Evolutionary conservation across 2,329 filamentous ascomycete species (phyloP), one percentile per base, ranked within the genome.

Genomic region (Lanzia echinophila): DNA sequence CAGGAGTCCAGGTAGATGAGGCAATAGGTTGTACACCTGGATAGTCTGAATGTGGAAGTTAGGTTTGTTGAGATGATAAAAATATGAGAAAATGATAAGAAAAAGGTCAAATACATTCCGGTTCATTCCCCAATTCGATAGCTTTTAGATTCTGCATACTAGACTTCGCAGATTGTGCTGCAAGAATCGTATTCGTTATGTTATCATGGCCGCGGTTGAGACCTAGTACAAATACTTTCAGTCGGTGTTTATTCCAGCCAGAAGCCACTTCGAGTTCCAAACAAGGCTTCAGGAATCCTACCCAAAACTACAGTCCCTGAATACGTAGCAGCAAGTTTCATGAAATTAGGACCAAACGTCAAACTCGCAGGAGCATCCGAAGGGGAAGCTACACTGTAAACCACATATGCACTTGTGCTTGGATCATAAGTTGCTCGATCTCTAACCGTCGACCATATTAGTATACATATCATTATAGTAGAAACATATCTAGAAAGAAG

Each of bases 61-160:
- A 57, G 42, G 28, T 24, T 19, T n/a, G 33, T 13, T 42, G 10
- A 13, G 10, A 8, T 20, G 6, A 12, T 17, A 36, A 38, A 2
- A 15, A 6, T 8, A n/a, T 24, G 24, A 31, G 17, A 13, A 8
- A 8, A 2, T n/a, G 19, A 19, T 6, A 20, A 3, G 22, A 39
- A 7, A 61, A 12, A 5, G 10, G 58, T 24, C 61, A 56, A 73
- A 58, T 60, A 79, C 77, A 79, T 57, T 81, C 75, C 3, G 79
- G 79, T 53, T 82, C 78, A 59, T 82, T 82, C 1, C 79, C 78
- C 1, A 82, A 68, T 60, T 82, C 78, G 33, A 82, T 76, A 2
- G 78, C 75, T 17, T 75, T 67, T 11, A 82, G 62, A 56, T 79
- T 81, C 4, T 56, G 58, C 59, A 81, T 75, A n/a, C 68, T 62